These are phyloP conservation scores for Trichothecium sympodiale DNA, from an alignment of 2,329 filamentous ascomycete genomes.

Conservation along the genomic window DNA sequence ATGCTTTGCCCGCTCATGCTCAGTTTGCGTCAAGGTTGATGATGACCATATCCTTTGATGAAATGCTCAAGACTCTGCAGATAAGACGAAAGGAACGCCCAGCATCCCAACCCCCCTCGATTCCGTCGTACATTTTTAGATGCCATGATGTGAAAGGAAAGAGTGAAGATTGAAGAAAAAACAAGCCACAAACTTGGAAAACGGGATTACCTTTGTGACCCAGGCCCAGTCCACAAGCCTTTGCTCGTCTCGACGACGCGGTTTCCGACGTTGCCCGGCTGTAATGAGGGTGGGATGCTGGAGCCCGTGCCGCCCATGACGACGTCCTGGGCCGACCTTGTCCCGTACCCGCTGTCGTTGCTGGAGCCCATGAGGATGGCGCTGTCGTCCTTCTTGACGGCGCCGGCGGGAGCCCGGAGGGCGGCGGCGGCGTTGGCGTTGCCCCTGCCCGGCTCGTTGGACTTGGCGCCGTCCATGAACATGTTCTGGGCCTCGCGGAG, in stretches of 20 bases:
- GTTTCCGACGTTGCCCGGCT: constrained; percentile 43
- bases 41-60: too few relatives aligned
- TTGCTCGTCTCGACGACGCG: constrained; percentile 52
- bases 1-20: too few relatives aligned
- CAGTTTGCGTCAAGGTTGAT: too few relatives aligned
- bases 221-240: constrained; percentile 43
- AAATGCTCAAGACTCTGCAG: background rate
- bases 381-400: constrained; percentile 30
- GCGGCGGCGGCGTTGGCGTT: constrained; percentile 13
- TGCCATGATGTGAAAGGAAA: background rate
- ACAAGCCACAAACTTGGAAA: too few relatives aligned
- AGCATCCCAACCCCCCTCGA: background rate
- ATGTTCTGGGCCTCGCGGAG: constrained; percentile 50
- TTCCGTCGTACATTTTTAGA: background rate
- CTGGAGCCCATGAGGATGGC: constrained; percentile 28
- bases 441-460: constrained; percentile 36
- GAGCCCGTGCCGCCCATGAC: constrained; percentile 34
- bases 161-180: background rate
- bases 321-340: constrained; percentile 29
- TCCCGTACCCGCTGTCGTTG: constrained; percentile 38
- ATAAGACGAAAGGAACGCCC: background rate
- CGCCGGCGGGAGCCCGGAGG: constrained; percentile 9
- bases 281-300: constrained; percentile 37
- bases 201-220: constrained; percentile 13
- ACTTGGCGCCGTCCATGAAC: constrained; percentile 50